Conservation (phyloP, 75 land plant species). For the Azolla pinnata region DNA sequence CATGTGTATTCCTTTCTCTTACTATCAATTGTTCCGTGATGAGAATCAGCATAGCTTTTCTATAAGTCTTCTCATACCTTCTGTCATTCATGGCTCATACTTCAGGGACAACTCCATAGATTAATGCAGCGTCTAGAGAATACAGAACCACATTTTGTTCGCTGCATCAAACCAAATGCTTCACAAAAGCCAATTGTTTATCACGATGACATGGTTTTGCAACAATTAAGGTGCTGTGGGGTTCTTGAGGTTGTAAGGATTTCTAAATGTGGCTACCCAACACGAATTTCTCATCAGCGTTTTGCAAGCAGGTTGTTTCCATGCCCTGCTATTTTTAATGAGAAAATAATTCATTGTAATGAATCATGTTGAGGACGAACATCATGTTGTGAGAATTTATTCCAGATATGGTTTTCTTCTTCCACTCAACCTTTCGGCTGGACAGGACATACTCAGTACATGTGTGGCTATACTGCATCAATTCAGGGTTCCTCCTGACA, state of each 20-base stretch:
- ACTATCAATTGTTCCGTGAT: no score
- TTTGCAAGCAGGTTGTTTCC: constrained; percentile 72
- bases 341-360: background rate
- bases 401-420: constrained; percentile 77
- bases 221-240: constrained; percentile 90
- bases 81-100: background rate
- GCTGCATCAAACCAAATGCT: constrained; percentile 82
- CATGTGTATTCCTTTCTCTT: background rate
- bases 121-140: constrained; percentile 78
- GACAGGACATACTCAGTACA: constrained; percentile 59
- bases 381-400: constrained; percentile 1
- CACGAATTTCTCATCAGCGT: constrained; percentile 69
- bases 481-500: constrained; percentile 76
- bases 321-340: background rate
- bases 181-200: constrained; percentile 56
- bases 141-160: constrained; percentile 83
- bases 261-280: constrained; percentile 80
- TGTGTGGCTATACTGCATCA: constrained; percentile 91
- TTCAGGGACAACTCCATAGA: constrained; percentile 16
- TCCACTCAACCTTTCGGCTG: constrained; percentile 3
- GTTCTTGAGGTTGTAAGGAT: constrained; percentile 90
- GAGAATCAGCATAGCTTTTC: no score
- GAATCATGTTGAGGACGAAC: background rate
- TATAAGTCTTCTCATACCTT: background rate
- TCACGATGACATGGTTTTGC: constrained; percentile 70